Evolutionary conservation across 208 protist genomes (phyloP).

Genomic region (Balamuthia mandrillaris): DNA sequence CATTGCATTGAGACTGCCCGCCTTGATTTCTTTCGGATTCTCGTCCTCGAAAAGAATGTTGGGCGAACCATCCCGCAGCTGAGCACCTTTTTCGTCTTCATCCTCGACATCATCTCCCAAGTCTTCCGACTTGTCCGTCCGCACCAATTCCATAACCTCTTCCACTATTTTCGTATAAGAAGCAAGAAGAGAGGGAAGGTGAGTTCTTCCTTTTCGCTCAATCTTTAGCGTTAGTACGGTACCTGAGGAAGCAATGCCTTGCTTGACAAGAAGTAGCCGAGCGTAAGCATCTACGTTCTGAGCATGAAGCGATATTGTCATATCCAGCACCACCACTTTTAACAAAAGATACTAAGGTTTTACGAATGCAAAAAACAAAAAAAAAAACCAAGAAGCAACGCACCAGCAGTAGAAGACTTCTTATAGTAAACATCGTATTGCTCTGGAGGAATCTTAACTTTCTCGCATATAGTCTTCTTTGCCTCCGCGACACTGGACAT

Average conservation of each 20-base stretch:
- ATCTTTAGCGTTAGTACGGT: too few species aligned
- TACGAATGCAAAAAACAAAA: neutral
- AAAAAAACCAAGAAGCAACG: neutral
- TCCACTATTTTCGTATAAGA: too few species aligned
- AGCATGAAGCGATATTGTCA: slow-evolving; percentile 3
- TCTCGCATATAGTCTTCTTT: neutral
- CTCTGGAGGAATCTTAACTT: neutral
- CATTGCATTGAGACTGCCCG: neutral
- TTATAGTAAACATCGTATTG: slow-evolving; percentile 28
- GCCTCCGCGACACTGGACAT: neutral
- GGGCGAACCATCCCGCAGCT: neutral
- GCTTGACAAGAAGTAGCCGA: neutral
- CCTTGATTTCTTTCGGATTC: slow-evolving; percentile 6
- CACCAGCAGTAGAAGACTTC: neutral
- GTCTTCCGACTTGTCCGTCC: neutral
- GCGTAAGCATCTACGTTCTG: slow-evolving; percentile 27
- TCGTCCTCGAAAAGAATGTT: slow-evolving; percentile 12
- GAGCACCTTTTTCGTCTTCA: neutral
- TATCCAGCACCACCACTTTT: slow-evolving; percentile 7
- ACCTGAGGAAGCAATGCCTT: neutral
- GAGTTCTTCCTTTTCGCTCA: too few species aligned
- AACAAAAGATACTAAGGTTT: neutral
- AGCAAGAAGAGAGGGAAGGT: too few species aligned
- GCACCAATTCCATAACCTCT: too few species aligned
- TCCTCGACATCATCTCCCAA: neutral